Conservation (phyloP, 371 early-diverging fungal species). For the Rhizopus stolonifer region DNA sequence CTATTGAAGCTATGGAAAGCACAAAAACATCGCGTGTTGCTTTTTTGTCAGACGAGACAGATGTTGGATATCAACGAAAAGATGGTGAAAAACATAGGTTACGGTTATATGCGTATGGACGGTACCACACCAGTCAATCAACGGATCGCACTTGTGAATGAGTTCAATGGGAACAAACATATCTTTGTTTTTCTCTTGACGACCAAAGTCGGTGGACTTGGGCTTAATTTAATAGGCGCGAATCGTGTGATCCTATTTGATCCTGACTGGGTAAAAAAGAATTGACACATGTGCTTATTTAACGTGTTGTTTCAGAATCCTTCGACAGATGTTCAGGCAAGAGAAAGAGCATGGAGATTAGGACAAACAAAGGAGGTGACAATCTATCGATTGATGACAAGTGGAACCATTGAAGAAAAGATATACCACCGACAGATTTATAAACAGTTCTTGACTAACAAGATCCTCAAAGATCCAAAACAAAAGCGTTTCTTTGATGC, state of each 20-base stretch:
- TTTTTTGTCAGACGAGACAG: conserved; percentile 96
- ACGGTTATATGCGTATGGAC: conserved; percentile 89
- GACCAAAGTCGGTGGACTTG: conserved; percentile 97
- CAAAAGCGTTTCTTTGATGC: conserved; percentile 88
- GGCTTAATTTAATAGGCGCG: conserved; percentile 95
- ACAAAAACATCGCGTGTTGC: conserved; percentile 84
- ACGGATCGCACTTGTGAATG: conserved; percentile 83
- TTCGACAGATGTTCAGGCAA: conserved; percentile 94
- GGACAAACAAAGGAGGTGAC: conserved; percentile 92
- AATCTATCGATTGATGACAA: conserved; percentile 96
- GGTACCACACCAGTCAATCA: conserved; percentile 88
- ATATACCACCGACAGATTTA: conserved; percentile 97
- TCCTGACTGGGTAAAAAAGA: conserved; percentile 87
- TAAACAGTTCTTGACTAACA: conserved; percentile 95
- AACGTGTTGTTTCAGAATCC: conserved; percentile 70
- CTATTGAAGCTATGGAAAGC: conserved; percentile 86
- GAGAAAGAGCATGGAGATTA: conserved; percentile 95
- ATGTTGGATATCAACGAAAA: conserved; percentile 95
- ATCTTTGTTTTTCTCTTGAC: conserved; percentile 93
- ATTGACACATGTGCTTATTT: background rate
- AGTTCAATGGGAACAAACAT: conserved; percentile 72
- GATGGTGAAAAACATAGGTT: conserved; percentile 50
- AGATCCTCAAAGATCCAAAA: conserved; percentile 91
- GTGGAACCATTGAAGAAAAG: conserved; percentile 98
- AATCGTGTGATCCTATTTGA: conserved; percentile 96